Evolutionary conservation across 2,329 filamentous ascomycete genomes (phyloP), one percentile per base, ranked within the genome.

Genomic region (Cryphonectria japonica): DNA sequence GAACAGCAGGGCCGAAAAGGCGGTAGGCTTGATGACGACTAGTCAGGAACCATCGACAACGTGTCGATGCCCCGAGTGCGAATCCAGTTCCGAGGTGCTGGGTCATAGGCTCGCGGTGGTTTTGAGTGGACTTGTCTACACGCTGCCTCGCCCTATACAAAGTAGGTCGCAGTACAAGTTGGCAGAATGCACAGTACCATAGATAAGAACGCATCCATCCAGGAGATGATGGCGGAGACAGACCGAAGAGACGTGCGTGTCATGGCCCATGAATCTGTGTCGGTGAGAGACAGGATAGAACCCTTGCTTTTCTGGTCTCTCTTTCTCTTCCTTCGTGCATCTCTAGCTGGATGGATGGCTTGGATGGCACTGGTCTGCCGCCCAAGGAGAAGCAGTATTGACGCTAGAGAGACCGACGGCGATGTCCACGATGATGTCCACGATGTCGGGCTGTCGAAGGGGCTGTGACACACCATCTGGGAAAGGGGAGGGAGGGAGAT

Each of bases 1-100:
- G 64, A 54, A 14, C 29, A 39, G 13, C 41, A 68, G 32, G 34
- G n/a, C 9, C 43, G 34, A 63, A 69, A 64, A 63, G 59, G 67
- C 59, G 67, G 67, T 57, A 63, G 67, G 43, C 60, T 63, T 64
- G 59, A 69, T 57, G 32, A 50, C 41, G 41, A 29, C 60, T 68
- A 68, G 67, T 63, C 67, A 68, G 67, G 67, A 68, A 68, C 67
- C 26, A 65, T 65, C 63, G 63, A 65, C 63, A 68, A 41, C 67
- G 59, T 63, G 67, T 34, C 67, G 41, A 68, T 61, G 67, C 43
- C 43, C 67, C 59, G 54, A 37, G 67, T 43, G 57, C 26, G 67
- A 39, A 37, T 43, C 59, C 67, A 41, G 59, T 64, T 43, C 67
- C 67, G 37, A 59, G 37, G 59, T 50, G 67, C 59, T 63, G 67